Percentiles rank a stretch among this genome's conserved stretches.
These are phyloP conservation scores for Gynostemma pentaphyllum DNA, from an alignment of 306 rosid genomes.

Conservation along the genomic window DNA sequence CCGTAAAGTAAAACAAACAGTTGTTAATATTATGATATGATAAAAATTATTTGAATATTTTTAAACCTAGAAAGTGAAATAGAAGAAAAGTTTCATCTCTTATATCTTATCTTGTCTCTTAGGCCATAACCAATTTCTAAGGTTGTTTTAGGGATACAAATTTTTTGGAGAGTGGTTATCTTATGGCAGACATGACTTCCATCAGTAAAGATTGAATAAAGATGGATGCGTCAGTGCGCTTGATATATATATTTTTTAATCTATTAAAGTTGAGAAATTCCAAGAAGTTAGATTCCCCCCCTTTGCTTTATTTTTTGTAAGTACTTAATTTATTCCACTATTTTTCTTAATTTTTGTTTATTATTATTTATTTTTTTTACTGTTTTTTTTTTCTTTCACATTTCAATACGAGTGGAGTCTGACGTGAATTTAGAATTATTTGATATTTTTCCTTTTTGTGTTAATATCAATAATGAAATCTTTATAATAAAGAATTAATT, in stretches of 20 bases:
- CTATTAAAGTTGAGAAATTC: neutral
- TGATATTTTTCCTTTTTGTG: neutral
- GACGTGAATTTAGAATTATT: neutral
- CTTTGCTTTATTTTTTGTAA: neutral
- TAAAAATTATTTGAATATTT: too few relatives aligned
- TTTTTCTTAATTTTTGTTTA: too few relatives aligned
- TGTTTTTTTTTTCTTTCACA: neutral
- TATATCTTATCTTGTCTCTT: too few relatives aligned
- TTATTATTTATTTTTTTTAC: too few relatives aligned
- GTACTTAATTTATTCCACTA: neutral
- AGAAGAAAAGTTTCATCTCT: too few relatives aligned
- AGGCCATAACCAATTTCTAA: too few relatives aligned
- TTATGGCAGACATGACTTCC: neutral
- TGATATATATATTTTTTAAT: neutral
- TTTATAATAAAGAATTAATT: neutral
- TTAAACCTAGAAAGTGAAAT: too few relatives aligned
- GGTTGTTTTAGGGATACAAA: too few relatives aligned
- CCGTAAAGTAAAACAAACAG: too few relatives aligned
- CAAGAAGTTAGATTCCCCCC: neutral
- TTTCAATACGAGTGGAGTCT: constrained; percentile 3
- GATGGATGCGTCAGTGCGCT: neutral
- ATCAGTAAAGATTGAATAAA: neutral
- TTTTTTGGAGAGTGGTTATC: too few relatives aligned
- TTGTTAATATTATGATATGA: too few relatives aligned
- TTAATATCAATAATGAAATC: neutral